Evolutionary conservation across 495 filamentous ascomycete genomes (phyloP).

Genomic region (Neurospora pannonica): DNA sequence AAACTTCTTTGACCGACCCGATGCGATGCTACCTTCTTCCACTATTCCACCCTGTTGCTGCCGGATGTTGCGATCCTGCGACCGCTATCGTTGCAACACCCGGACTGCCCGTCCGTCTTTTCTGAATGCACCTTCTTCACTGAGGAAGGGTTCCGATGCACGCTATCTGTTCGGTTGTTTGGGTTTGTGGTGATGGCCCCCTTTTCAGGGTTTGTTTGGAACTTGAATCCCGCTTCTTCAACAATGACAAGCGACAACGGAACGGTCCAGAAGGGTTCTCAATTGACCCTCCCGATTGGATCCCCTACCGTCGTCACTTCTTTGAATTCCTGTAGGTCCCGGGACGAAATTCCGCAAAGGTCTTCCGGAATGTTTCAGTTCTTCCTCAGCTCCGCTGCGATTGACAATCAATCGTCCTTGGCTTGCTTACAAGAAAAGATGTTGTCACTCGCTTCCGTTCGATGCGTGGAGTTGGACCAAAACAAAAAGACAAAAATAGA

Average conservation of each 20-base stretch:
- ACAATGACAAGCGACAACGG: not conserved
- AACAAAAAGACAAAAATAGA: not conserved
- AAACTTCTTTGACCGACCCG: not conserved
- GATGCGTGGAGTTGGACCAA: not conserved
- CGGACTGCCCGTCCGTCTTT: not conserved
- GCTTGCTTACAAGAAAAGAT: not conserved
- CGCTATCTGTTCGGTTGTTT: not conserved
- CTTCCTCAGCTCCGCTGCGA: not conserved
- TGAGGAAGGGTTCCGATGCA: not conserved
- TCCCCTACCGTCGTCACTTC: not conserved
- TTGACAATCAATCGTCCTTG: not conserved
- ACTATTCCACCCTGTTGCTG: not conserved
- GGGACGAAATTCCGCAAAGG: not conserved
- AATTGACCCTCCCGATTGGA: not conserved
- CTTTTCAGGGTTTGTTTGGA: not conserved
- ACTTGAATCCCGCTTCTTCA: not conserved
- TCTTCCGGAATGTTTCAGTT: not conserved
- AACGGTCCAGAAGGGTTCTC: not conserved
- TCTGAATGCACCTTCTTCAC: not conserved
- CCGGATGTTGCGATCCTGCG: not conserved
- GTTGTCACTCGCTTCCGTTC: not conserved
- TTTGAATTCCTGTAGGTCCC: not conserved
- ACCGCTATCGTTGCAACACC: not conserved
- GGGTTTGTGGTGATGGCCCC: not conserved
- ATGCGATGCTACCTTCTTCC: not conserved